Conservation (phyloP, 2,329 filamentous ascomycete species). For the Microsporum canis region DNA sequence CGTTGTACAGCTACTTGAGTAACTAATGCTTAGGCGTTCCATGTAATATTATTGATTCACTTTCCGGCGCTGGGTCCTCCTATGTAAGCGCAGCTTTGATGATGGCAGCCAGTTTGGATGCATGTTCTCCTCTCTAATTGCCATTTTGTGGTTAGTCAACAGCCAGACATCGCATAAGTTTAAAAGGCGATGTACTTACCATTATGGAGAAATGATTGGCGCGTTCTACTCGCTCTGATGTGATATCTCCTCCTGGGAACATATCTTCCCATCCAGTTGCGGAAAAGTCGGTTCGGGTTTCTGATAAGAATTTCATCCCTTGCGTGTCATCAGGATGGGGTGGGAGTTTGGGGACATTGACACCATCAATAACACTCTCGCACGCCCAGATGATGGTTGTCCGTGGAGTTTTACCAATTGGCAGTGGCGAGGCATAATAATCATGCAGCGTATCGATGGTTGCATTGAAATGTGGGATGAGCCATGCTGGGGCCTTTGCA, state of each 20-base stretch:
- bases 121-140: background rate
- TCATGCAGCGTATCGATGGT: constrained; percentile 38
- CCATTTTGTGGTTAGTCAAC: background rate
- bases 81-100: background rate
- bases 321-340: background rate
- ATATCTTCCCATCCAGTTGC: background rate
- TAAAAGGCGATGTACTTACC: background rate
- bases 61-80: background rate
- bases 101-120: background rate
- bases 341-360: background rate
- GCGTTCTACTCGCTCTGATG: background rate
- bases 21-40: no score
- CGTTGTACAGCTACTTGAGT: no score
- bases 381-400: constrained; percentile 4
- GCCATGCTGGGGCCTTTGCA: constrained; percentile 32
- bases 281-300: background rate
- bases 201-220: background rate
- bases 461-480: constrained; percentile 42
- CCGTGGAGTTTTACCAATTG: background rate
- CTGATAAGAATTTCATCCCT: constrained; percentile 1
- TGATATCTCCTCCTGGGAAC: background rate
- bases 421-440: constrained; percentile 26
- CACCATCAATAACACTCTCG: background rate
- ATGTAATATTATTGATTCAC: background rate
- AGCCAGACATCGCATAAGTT: background rate